Percentiles rank a stretch among this genome's conserved stretches.
Conservation (phyloP, 164 flowering plant genomes). For the Paratinospora sagittata region DNA sequence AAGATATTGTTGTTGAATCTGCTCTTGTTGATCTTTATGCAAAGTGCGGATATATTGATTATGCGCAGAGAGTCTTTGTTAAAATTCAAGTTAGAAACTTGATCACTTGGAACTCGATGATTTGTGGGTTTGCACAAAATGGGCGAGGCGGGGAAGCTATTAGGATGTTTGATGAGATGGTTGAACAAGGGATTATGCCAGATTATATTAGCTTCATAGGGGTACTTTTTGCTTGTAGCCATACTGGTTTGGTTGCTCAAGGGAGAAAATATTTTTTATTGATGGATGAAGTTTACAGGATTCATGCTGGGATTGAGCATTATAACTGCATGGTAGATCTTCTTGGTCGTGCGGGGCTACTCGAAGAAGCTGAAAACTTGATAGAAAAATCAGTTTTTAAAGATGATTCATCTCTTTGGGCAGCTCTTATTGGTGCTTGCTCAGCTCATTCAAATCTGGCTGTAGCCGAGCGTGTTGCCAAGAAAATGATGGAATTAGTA, state of each 20-base stretch:
- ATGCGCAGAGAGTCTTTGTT: slow-evolving; percentile 44
- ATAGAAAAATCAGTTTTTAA: slow-evolving; percentile 38
- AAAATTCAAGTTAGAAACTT: slow-evolving; percentile 44
- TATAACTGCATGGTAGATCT: slow-evolving; percentile 87
- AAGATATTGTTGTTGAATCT: slow-evolving; percentile 71
- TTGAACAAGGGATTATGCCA: slow-evolving; percentile 45
- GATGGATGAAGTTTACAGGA: slow-evolving; percentile 48
- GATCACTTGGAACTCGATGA: slow-evolving; percentile 89
- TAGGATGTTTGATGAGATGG: slow-evolving; percentile 47
- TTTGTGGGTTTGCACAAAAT: slow-evolving; percentile 78
- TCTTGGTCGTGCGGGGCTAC: slow-evolving; percentile 70
- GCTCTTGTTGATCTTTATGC: slow-evolving; percentile 88
- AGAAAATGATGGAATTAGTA: slow-evolving; percentile 61
- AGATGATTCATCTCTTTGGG: slow-evolving; percentile 60
- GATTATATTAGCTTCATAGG: slow-evolving; percentile 71
- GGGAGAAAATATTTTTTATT: slow-evolving; percentile 49
- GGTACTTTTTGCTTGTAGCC: slow-evolving; percentile 84
- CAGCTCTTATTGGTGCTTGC: slow-evolving; percentile 78
- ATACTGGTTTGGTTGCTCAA: slow-evolving; percentile 62
- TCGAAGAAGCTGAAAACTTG: slow-evolving; percentile 81
- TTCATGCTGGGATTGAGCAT: slow-evolving; percentile 60
- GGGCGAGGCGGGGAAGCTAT: slow-evolving; percentile 68
- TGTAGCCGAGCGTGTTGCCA: slow-evolving; percentile 68
- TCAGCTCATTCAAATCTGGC: slow-evolving; percentile 35
- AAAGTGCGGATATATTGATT: slow-evolving; percentile 65